A percentile compares a stretch with the other conserved stretches of the same genome.
Evolutionary conservation across 2,329 filamentous ascomycete genomes (phyloP).

Genomic region (Fusarium brevicatenulatum): DNA sequence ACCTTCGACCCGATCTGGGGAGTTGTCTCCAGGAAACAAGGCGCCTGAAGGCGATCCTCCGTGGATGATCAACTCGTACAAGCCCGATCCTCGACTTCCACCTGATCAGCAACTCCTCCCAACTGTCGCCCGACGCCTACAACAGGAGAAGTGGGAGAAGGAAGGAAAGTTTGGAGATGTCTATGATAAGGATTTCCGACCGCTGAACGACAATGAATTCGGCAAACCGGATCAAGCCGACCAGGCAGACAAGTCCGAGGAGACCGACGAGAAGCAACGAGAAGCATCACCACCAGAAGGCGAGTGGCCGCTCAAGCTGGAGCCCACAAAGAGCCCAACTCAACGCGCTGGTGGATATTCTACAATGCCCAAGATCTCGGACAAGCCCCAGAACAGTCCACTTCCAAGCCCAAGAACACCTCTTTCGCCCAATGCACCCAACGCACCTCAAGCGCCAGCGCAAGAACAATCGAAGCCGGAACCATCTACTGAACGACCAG

Average conservation of each 20-base stretch:
- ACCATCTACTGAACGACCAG: constrained; percentile 17
- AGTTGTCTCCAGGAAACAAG: constrained; percentile 62
- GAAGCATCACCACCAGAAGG: constrained; percentile 36
- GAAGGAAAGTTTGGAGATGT: constrained; percentile 86
- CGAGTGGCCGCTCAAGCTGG: constrained; percentile 70
- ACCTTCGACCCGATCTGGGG: constrained; percentile 71
- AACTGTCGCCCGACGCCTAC: constrained; percentile 88
- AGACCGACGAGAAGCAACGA: constrained; percentile 28
- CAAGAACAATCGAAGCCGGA: constrained; percentile 34
- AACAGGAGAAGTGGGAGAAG: constrained; percentile 95
- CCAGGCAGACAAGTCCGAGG: constrained; percentile 47
- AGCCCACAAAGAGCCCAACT: constrained; percentile 59
- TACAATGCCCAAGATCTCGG: constrained; percentile 68
- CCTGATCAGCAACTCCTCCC: constrained; percentile 96
- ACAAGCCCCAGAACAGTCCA: constrained; percentile 48
- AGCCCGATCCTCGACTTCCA: constrained; percentile 91
- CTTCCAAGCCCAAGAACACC: constrained; percentile 60
- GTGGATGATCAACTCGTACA: constrained; percentile 95
- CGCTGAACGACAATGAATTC: constrained; percentile 75
- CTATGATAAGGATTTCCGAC: constrained; percentile 89
- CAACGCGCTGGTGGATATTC: constrained; percentile 64
- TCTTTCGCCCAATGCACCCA: constrained; percentile 51
- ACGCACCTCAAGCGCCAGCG: constrained; percentile 38
- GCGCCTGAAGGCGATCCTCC: constrained; percentile 93
- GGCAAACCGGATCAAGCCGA: constrained; percentile 59